A percentile compares a stretch with the other conserved stretches of the same genome.
Evolutionary conservation across 352 stramenopile species (phyloP).

Genomic region (Phytophthora aleatoria): DNA sequence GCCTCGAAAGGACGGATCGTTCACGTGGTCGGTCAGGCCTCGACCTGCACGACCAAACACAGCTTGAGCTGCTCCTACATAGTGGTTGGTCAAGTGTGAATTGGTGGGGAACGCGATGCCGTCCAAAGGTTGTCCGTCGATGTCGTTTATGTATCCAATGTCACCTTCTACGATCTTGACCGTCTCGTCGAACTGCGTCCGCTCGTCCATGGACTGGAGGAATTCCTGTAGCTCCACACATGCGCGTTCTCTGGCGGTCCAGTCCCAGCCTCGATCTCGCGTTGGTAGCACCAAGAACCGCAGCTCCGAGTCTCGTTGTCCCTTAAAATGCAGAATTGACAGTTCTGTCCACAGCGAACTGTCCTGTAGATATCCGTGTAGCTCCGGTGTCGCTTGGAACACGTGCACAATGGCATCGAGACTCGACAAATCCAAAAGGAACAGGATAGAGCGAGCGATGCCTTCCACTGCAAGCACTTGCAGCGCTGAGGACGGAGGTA

Average conservation of each 20-base stretch:
- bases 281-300: constrained; percentile 27
- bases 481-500: constrained; percentile 1
- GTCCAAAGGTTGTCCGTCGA: constrained; percentile 32
- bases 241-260: constrained; percentile 23
- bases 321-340: constrained; percentile 31
- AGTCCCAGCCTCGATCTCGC: constrained; percentile 31
- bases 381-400: constrained; percentile 13
- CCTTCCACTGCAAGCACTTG: constrained; percentile 40
- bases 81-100: constrained; percentile 42
- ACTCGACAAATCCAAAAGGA: constrained; percentile 24
- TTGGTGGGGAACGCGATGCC: constrained; percentile 60
- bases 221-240: constrained; percentile 46
- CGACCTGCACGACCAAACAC: constrained; percentile 52
- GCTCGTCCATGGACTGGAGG: constrained; percentile 39
- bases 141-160: constrained; percentile 38
- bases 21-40: constrained; percentile 35
- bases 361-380: constrained; percentile 37
- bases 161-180: constrained; percentile 43
- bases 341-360: constrained; percentile 44
- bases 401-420: constrained; percentile 20
- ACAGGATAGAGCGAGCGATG: constrained; percentile 28
- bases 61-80: constrained; percentile 44
- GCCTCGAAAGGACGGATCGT: constrained; percentile 36
- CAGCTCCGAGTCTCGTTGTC: constrained; percentile 23
- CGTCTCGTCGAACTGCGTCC: constrained; percentile 25